phyloP scores from a whole-genome alignment of 495 filamentous ascomycete species.

The Penicillium angulare region DNA sequence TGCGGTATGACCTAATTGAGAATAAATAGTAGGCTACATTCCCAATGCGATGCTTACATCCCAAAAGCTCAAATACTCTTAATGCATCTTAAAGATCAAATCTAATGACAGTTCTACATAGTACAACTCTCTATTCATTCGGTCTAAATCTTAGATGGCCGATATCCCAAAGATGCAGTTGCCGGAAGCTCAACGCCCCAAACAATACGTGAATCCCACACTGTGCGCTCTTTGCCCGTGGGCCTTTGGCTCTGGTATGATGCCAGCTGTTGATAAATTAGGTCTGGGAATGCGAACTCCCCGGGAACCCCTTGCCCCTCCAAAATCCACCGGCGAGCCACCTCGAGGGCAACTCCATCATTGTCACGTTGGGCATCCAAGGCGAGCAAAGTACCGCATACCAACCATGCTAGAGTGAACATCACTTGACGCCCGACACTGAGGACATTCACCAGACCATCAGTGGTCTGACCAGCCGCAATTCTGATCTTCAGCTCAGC shows the following conservation, averaged over 20 bases:
- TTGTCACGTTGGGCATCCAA: slow-evolving; percentile 34
- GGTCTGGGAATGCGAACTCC: slow-evolving; percentile 31
- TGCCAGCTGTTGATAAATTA: slow-evolving; percentile 17
- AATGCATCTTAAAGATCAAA: no score
- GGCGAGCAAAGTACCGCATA: slow-evolving; percentile 27
- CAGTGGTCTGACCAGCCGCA: slow-evolving; percentile 1
- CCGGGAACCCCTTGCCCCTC: slow-evolving; percentile 31
- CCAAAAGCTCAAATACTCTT: no score
- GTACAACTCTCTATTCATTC: no score
- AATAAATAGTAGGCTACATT: no score
- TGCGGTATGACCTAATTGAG: no score
- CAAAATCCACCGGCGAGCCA: slow-evolving; percentile 34
- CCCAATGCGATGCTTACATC: no score
- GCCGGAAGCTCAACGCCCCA: slow-evolving; percentile 32
- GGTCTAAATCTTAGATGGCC: slow-evolving; percentile 12
- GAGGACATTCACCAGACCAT: slow-evolving; percentile 7
- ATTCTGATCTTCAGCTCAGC: slow-evolving; percentile 3
- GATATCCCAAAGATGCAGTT: slow-evolving; percentile 26
- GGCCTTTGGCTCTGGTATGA: not conserved
- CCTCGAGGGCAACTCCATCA: slow-evolving; percentile 28
- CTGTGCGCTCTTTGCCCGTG: not conserved
- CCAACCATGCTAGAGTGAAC: slow-evolving; percentile 34
- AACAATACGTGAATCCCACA: slow-evolving; percentile 34
- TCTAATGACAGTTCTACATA: no score
- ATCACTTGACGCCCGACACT: slow-evolving; percentile 29